Base-by-base conservation (phyloP, 2,329 filamentous ascomycete species). In the Simplicillium sp. region DNA sequence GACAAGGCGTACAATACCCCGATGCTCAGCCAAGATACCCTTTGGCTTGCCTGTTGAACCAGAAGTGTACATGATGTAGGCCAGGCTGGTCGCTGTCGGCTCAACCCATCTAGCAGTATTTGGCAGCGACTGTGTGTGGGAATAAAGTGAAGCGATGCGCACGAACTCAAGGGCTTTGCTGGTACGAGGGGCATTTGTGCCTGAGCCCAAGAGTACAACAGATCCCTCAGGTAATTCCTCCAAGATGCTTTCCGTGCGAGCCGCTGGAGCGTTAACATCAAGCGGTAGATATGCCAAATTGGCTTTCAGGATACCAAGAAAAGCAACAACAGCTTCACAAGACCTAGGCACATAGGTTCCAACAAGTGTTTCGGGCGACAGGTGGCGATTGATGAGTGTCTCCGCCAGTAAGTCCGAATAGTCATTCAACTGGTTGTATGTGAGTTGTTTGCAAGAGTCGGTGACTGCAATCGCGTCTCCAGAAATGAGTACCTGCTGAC, bases 41-140 rank as follows among this genome's bases (percentile, higher is more conserved):
- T 73, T 73, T 8, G 69, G 69, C 25, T 57, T 56, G 7, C 69
- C 69, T 2, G 69, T 73, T 13, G 66, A 71, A 14, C 69, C 69
- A 9, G 68, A 72, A 16, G 69, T 73, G 48, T 70, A 73, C 50
- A 72, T 67, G 46, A 71, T 67, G 18, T 54, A 53, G 2, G 47
- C 47, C 14, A 51, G 46, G 17, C 44, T 48, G 3, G 33, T 40
- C 6, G 42, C 18, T 12, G 39, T 34, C 3, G 44, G 44, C 8
- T 5, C 20, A 9, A 25, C 9, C 20, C 20, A 25, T 9, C 5
- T 9, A 25, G 20, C 5, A 25, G 20, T 25, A 9, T 25, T 9
- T 25, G 20, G 20, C 9, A 25, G 20, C 20, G 20, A 25, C 20
- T 25, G 6, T 6, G 20, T 25, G 9, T 25, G 6, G 6, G 20